These are phyloP conservation scores for Themeda triandra DNA, from an alignment of 176 grass and related monocot species.

Conservation along the genomic window DNA sequence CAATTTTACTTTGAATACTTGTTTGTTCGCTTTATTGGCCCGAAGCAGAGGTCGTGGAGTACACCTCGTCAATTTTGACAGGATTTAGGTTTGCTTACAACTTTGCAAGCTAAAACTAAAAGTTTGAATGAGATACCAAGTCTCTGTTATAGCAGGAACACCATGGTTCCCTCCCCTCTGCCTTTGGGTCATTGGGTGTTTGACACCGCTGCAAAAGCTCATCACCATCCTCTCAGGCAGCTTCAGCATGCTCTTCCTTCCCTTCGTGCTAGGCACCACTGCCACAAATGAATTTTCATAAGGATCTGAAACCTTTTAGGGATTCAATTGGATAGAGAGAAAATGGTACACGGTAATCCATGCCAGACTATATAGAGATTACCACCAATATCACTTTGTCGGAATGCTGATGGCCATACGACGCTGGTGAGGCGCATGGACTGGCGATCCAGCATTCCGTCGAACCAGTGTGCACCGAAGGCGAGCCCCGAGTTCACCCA, in stretches of 20 bases:
- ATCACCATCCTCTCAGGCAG: slow-evolving; percentile 90
- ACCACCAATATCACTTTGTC: no score
- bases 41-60: no score
- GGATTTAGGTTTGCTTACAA: no score
- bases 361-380: no score
- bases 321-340: background rate
- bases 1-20: no score
- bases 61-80: no score
- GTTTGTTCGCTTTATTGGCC: no score
- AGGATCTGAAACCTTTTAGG: background rate
- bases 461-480: background rate
- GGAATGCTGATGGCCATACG: no score
- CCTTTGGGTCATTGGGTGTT: background rate
- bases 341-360: background rate
- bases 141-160: background rate
- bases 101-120: background rate
- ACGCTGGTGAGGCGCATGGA: background rate
- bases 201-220: background rate
- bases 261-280: background rate
- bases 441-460: background rate
- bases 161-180: background rate
- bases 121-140: background rate
- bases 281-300: background rate
- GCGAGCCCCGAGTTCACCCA: no score
- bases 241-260: slow-evolving; percentile 76